Evolutionary conservation across 192 early-diverging fungal species (phyloP), one percentile per base, ranked within the genome.

Genomic region (Lunasporangiospora selenospora): DNA sequence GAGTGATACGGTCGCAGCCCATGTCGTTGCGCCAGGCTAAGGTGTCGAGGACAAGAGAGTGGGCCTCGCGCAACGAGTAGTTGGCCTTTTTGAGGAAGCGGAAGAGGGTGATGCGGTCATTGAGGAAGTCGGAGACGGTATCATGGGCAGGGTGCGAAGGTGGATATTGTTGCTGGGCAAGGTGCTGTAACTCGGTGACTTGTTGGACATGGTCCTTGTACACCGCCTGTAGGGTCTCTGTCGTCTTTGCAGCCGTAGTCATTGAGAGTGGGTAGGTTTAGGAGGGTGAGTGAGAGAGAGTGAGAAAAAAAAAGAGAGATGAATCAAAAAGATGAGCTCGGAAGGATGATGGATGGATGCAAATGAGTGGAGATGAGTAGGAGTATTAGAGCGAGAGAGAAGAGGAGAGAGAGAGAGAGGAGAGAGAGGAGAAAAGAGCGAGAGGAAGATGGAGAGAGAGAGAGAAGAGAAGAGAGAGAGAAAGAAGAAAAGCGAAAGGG

Each of bases 51-150:
- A 73, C 69, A 10, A 73, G 48, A 33, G 57, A 58, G 49, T 73
- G 63, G n/a, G 69, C 69, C 27, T 73, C 69, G 10, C 53, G 53
- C 21, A 73, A 38, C 48, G 53, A 42, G 33, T 63, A 73, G 49
- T 73, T 63, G 24, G 69, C 69, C 55, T 73, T 73, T 45, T 73
- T 73, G 34, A 73, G 69, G 55, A 73, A 73, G 24, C 69, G 69
- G 15, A 73, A 73, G 54, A 73, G 69, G 41, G 69, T 73, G 37
- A 73, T 73, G 40, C 69, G 69, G 37, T 73, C 69, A 49, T 73
- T 63, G 48, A 73, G 61, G 27, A 63, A 73, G 37, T 33, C 41
- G 32, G 69, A 63, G 33, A 61, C 69, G 37, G 54, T 23, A 24
- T 62, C 47, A 29, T 73, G 61, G 24, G 46, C 47, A 24, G 54